Percentiles rank a stretch among this genome's conserved stretches.
These are phyloP conservation scores for Wallacemonas rigidus DNA, from an alignment of 208 protist species.

Conservation along the genomic window DNA sequence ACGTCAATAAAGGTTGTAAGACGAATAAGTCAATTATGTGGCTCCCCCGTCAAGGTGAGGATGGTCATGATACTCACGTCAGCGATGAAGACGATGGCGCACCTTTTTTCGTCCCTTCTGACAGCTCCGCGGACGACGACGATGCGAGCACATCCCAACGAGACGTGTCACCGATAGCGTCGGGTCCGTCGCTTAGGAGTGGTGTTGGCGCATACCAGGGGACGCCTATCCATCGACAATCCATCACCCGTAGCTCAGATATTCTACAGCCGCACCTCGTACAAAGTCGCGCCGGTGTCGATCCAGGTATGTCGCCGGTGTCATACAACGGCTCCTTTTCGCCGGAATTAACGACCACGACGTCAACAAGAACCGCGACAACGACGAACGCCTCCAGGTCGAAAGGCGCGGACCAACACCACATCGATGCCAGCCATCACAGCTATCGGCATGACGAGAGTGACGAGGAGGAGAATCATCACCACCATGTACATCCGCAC, in stretches of 20 bases:
- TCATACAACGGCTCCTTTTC: conserved; percentile 6
- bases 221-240: neutral
- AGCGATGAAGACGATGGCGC: conserved; percentile 11
- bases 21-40: neutral
- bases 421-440: neutral
- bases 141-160: no score
- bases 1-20: no score
- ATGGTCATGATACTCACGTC: no score
- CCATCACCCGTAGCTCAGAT: neutral
- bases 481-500: neutral
- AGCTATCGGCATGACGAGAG: neutral
- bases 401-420: neutral
- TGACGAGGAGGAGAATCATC: no score
- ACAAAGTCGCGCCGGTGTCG: no score
- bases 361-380: neutral
- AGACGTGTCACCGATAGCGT: no score
- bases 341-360: conserved; percentile 1
- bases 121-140: conserved; percentile 25
- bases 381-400: neutral
- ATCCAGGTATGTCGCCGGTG: no score
- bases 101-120: conserved; percentile 29
- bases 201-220: neutral
- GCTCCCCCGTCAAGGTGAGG: neutral
- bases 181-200: no score
- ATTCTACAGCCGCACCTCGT: no score